These are phyloP conservation scores for Hamamelis virginiana DNA, from an alignment of 164 flowering plant species.

Conservation along the genomic window DNA sequence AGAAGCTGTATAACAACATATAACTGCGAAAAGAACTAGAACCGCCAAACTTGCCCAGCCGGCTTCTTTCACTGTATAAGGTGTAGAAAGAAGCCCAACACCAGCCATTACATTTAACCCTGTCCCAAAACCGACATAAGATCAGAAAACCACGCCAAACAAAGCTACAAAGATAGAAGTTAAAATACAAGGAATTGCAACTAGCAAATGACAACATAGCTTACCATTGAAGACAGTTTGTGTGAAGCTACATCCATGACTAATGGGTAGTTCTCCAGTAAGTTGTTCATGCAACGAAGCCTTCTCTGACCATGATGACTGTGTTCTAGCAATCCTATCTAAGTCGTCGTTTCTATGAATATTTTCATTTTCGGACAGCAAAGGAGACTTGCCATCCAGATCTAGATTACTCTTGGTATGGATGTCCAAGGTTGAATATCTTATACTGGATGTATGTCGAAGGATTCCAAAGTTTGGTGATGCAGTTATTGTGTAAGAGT, in stretches of 20 bases:
- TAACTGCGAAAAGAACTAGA: slow-evolving; percentile 53
- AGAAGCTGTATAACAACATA: slow-evolving; percentile 75
- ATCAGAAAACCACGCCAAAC: neutral
- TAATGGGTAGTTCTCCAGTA: slow-evolving; percentile 58
- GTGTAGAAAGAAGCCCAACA: slow-evolving; percentile 87
- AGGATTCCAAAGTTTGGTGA: slow-evolving; percentile 65
- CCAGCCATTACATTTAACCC: slow-evolving; percentile 85
- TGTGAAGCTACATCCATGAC: slow-evolving; percentile 74
- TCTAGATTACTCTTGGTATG: slow-evolving; percentile 34
- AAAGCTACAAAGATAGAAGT: neutral
- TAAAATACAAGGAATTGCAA: neutral
- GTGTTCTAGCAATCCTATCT: slow-evolving; percentile 27
- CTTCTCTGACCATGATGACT: slow-evolving; percentile 35
- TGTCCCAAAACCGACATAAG: slow-evolving; percentile 22
- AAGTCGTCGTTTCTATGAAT: slow-evolving; percentile 34
- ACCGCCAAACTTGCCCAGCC: slow-evolving; percentile 78
- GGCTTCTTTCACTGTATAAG: slow-evolving; percentile 70
- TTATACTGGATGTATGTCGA: slow-evolving; percentile 27
- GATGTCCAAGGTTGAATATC: slow-evolving; percentile 34
- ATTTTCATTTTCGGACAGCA: slow-evolving; percentile 42
- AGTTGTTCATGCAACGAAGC: slow-evolving; percentile 41
- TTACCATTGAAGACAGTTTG: slow-evolving; percentile 93
- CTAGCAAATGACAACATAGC: slow-evolving; percentile 1
- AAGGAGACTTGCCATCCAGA: slow-evolving; percentile 41
- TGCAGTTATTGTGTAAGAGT: slow-evolving; percentile 69